Evolutionary conservation across 1,284 basidiomycete genomes (phyloP).

Genomic region (Rhodofomes roseus): DNA sequence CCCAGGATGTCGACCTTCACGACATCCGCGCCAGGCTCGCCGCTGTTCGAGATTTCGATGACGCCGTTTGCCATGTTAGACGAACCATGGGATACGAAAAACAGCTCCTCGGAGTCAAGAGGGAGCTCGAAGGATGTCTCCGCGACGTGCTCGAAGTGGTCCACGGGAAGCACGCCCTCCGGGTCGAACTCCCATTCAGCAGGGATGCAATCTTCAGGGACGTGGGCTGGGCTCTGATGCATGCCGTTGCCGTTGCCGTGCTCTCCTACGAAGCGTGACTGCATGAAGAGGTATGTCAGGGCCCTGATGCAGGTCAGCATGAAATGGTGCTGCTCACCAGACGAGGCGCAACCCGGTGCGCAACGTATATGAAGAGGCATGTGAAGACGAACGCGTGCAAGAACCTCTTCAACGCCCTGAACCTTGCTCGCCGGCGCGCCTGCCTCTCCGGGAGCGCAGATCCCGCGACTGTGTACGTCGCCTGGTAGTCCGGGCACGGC

Average conservation of each 20-base stretch:
- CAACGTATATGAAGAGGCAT: not conserved
- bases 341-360: not conserved
- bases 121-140: conserved; percentile 21
- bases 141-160: conserved; percentile 11
- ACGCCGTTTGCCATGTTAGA: conserved; percentile 18
- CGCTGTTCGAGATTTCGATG: conserved; percentile 18
- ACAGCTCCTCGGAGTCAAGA: conserved; percentile 21
- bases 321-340: not conserved
- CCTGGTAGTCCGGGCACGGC: not conserved
- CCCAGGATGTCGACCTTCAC: conserved; percentile 19
- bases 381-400: conserved; percentile 4
- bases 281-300: not conserved
- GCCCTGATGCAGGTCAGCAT: not conserved
- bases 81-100: conserved; percentile 21
- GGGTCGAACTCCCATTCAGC: conserved; percentile 5
- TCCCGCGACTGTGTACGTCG: not conserved
- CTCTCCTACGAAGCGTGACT: not conserved
- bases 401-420: not conserved
- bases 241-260: too few species aligned
- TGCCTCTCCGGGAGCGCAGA: conserved; percentile 1
- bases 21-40: conserved; percentile 9
- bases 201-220: not conserved
- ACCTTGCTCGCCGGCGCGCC: not conserved
- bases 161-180: not conserved
- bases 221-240: not conserved